phyloP scores from a whole-genome alignment of 1,284 basidiomycete species.

The Pisolithus thermaeus region DNA sequence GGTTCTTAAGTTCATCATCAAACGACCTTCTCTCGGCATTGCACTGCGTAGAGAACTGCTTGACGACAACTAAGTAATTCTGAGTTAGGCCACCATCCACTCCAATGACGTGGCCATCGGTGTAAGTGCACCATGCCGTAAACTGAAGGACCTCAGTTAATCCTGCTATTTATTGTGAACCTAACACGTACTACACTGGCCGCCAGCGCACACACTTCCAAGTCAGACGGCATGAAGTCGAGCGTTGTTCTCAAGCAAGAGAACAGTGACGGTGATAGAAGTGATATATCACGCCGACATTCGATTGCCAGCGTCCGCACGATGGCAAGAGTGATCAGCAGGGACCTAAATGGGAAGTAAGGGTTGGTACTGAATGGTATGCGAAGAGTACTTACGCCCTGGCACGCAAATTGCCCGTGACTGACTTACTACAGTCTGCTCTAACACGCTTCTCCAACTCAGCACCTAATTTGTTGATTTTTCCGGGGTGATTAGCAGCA shows the following conservation, averaged over 20 bases:
- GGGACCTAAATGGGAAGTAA: conserved; percentile 44
- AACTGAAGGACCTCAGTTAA: conserved; percentile 46
- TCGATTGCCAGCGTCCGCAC: conserved; percentile 83
- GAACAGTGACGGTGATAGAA: conserved; percentile 78
- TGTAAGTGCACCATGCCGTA: conserved; percentile 89
- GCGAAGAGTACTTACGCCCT: conserved; percentile 60
- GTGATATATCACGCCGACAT: conserved; percentile 81
- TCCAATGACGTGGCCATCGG: conserved; percentile 77
- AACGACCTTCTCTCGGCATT: conserved; percentile 37
- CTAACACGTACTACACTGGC: conserved; percentile 67
- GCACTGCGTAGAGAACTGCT: conserved; percentile 63
- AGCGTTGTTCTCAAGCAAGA: conserved; percentile 69
- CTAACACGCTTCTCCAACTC: conserved; percentile 79
- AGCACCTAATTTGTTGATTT: conserved; percentile 79
- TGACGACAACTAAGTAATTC: conserved; percentile 68
- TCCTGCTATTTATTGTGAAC: not conserved
- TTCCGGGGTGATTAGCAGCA: conserved; percentile 85
- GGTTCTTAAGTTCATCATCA: conserved; percentile 64
- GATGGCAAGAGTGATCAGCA: conserved; percentile 86
- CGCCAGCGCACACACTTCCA: conserved; percentile 81
- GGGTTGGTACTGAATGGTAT: not conserved
- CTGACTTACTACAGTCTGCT: conserved; percentile 64
- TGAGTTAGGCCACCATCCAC: conserved; percentile 67
- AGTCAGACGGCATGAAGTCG: conserved; percentile 58
- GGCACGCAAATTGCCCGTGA: conserved; percentile 67